phyloP scores from a whole-genome alignment of 1,139 yeast species.

The Pichia sp. region DNA sequence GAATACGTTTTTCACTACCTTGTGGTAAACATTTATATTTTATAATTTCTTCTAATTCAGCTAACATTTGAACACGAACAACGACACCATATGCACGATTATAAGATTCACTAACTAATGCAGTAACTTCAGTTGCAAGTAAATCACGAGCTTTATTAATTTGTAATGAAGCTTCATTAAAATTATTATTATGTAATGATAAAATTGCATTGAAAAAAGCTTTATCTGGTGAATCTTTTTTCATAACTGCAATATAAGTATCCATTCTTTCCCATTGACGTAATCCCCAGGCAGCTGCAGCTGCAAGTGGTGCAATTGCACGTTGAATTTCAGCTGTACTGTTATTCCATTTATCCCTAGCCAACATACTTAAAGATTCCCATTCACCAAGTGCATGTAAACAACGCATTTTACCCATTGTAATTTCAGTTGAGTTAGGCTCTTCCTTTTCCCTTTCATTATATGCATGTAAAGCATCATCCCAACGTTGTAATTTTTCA shows the following conservation, averaged over 20 bases:
- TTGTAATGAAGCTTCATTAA: slow-evolving; percentile 72
- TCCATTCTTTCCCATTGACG: slow-evolving; percentile 98
- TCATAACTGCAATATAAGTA: slow-evolving; percentile 83
- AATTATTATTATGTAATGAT: slow-evolving; percentile 78
- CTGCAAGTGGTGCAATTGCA: slow-evolving; percentile 95
- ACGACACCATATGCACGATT: slow-evolving; percentile 96
- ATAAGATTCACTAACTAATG: slow-evolving; percentile 91
- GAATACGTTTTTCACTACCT: slow-evolving; percentile 68
- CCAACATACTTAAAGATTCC: slow-evolving; percentile 85
- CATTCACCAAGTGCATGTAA: slow-evolving; percentile 97
- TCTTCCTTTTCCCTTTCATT: slow-evolving; percentile 59
- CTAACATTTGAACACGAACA: slow-evolving; percentile 93
- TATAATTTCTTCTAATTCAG: slow-evolving; percentile 93
- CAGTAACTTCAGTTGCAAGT: slow-evolving; percentile 88
- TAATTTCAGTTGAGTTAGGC: slow-evolving; percentile 64
- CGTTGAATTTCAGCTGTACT: slow-evolving; percentile 69
- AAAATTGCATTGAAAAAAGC: slow-evolving; percentile 91
- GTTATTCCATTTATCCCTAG: slow-evolving; percentile 77
- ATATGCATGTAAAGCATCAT: slow-evolving; percentile 90
- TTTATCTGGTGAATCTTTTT: slow-evolving; percentile 85
- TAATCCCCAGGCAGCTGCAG: slow-evolving; percentile 99
- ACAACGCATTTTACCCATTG: slow-evolving; percentile 98
- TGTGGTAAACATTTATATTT: slow-evolving; percentile 80
- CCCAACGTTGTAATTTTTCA: slow-evolving; percentile 96
- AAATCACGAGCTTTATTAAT: slow-evolving; percentile 82